These are phyloP conservation scores for Phaffia tasmanica DNA, from an alignment of 768 basidiomycete species.

Conservation along the genomic window DNA sequence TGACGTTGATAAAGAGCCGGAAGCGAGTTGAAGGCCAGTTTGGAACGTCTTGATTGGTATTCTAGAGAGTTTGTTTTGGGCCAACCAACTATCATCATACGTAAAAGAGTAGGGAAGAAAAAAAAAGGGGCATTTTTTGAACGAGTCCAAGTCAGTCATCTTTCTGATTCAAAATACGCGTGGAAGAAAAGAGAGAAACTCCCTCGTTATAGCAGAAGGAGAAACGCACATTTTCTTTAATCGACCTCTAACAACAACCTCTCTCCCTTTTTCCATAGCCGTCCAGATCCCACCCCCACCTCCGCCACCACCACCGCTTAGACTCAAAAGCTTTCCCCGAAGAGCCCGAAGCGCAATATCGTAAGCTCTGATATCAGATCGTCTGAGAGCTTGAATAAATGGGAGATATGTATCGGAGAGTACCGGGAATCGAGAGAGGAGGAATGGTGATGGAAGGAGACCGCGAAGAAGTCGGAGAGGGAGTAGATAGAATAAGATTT, in stretches of 20 bases:
- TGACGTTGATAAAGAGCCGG: conserved; percentile 32
- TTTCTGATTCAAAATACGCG: not conserved
- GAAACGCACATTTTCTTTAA: conserved; percentile 47
- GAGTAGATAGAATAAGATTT: conserved; percentile 81
- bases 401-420: conserved; percentile 63
- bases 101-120: conserved; percentile 1
- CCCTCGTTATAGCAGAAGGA: not conserved
- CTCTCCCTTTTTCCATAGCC: conserved; percentile 74
- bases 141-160: too few species aligned
- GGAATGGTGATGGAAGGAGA: conserved; percentile 61
- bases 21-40: conserved; percentile 6
- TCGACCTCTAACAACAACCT: conserved; percentile 69
- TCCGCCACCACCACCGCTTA: too few species aligned
- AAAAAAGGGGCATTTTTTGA: not conserved
- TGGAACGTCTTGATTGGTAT: conserved; percentile 50
- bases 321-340: conserved; percentile 56
- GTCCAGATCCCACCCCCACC: conserved; percentile 69
- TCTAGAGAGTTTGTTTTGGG: conserved; percentile 57
- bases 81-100: conserved; percentile 56
- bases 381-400: conserved; percentile 65
- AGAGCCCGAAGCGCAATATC: conserved; percentile 59
- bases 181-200: too few species aligned
- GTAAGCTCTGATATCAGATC: conserved; percentile 66
- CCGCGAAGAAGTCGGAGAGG: conserved; percentile 81
- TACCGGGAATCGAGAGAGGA: conserved; percentile 62